Conservation (phyloP, 2,329 filamentous ascomycete species). For the Exserohilum turcica region DNA sequence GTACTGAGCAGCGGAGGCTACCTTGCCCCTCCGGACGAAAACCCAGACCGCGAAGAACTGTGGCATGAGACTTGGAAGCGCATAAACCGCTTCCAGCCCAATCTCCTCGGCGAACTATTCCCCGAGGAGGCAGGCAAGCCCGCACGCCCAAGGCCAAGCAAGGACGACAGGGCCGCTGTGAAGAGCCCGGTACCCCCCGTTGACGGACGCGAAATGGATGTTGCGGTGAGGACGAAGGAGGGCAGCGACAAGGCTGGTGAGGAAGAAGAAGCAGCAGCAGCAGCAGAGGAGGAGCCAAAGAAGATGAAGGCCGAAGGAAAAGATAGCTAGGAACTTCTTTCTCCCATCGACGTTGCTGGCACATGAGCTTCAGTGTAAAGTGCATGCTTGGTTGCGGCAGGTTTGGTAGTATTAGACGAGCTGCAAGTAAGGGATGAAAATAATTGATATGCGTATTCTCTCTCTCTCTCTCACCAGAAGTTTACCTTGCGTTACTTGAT, state of each 20-base stretch:
- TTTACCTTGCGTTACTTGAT: too few species aligned
- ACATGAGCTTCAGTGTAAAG: background rate
- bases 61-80: slow-evolving; percentile 67
- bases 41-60: slow-evolving; percentile 57
- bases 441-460: background rate
- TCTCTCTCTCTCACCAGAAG: too few species aligned
- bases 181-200: slow-evolving; percentile 6
- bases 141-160: slow-evolving; percentile 25
- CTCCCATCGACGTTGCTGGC: background rate
- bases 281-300: slow-evolving; percentile 14
- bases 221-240: slow-evolving; percentile 10
- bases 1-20: slow-evolving; percentile 93
- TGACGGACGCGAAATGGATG: slow-evolving; percentile 15
- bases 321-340: background rate
- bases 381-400: background rate
- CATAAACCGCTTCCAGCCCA: slow-evolving; percentile 64
- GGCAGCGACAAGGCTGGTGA: slow-evolving; percentile 1
- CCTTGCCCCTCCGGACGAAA: slow-evolving; percentile 70
- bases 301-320: background rate
- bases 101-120: slow-evolving; percentile 64
- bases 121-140: slow-evolving; percentile 52
- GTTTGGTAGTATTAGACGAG: background rate
- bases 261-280: slow-evolving; percentile 4
- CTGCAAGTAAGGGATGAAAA: background rate
- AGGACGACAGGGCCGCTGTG: slow-evolving; percentile 19